Conservation (phyloP, 2,329 filamentous ascomycete species). For the Penicillium sp. region DNA sequence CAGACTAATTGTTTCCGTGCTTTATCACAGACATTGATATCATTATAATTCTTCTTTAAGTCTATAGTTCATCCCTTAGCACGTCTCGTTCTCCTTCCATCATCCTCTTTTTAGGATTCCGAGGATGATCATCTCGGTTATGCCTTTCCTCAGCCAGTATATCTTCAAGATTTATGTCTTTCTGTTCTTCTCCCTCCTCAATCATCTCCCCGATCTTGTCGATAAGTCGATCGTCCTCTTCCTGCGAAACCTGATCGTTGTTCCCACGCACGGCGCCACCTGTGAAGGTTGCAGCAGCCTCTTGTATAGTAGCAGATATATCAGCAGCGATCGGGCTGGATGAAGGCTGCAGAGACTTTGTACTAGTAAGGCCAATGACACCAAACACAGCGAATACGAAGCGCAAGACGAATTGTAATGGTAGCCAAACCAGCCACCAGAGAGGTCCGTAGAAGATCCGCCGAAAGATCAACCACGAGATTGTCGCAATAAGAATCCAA, state of each 20-base stretch:
- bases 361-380: slow-evolving; percentile 46
- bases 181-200: slow-evolving; percentile 26
- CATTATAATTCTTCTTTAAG: slow-evolving; percentile 13
- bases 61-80: slow-evolving; percentile 41
- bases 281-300: slow-evolving; percentile 20
- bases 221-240: slow-evolving; percentile 37
- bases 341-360: slow-evolving; percentile 25
- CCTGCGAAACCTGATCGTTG: slow-evolving; percentile 13
- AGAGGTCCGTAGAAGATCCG: slow-evolving; percentile 82
- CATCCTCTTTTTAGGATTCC: slow-evolving; percentile 52
- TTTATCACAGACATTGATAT: slow-evolving; percentile 2
- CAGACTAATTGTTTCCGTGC: too few relatives aligned
- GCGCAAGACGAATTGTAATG: slow-evolving; percentile 67
- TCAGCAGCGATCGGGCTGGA: slow-evolving; percentile 17
- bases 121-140: slow-evolving; percentile 39
- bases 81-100: slow-evolving; percentile 38
- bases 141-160: slow-evolving; percentile 36
- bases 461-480: slow-evolving; percentile 82
- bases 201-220: slow-evolving; percentile 45
- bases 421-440: slow-evolving; percentile 86
- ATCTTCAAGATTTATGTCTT: slow-evolving; percentile 33
- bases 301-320: slow-evolving; percentile 22
- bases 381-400: slow-evolving; percentile 57
- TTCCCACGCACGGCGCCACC: slow-evolving; percentile 11
- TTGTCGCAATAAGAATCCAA: slow-evolving; percentile 74